A percentile compares a stretch with the other conserved stretches of the same genome.
phyloP scores from a whole-genome alignment of 345 rosid genomes.

The Moricandia moricandioides region DNA sequence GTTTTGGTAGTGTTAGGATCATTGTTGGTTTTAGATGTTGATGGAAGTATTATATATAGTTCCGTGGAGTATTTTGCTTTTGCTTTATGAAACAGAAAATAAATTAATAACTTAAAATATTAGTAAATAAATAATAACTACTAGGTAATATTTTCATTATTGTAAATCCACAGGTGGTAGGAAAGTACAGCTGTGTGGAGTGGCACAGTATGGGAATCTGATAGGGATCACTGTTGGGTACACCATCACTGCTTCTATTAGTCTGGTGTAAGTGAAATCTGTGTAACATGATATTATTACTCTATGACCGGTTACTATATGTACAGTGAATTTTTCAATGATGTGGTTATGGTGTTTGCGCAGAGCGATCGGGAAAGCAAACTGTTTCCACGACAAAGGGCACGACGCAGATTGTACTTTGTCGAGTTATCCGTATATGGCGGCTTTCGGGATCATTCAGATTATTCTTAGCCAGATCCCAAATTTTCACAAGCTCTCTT shows the following conservation, averaged over 20 bases:
- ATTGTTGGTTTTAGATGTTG: slow-evolving; percentile 28
- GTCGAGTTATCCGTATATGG: not conserved
- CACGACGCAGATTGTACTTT: not conserved
- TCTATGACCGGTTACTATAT: not conserved
- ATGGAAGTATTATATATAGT: slow-evolving; percentile 1
- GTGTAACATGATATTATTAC: no score
- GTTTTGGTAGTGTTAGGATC: slow-evolving; percentile 26
- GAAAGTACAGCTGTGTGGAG: slow-evolving; percentile 62
- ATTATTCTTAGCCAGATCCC: not conserved
- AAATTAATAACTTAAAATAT: not conserved
- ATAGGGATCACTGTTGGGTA: no score
- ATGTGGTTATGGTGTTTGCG: not conserved
- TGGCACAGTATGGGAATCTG: no score
- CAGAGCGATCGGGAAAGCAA: not conserved
- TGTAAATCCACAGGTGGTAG: slow-evolving; percentile 46
- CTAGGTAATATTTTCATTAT: not conserved
- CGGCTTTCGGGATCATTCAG: not conserved
- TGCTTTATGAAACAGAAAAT: slow-evolving; percentile 25
- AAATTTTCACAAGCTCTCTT: not conserved
- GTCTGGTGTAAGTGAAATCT: no score
- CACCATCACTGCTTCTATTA: no score
- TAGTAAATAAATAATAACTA: slow-evolving; percentile 10
- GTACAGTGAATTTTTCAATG: not conserved
- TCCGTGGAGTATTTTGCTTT: slow-evolving; percentile 33
- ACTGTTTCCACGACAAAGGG: not conserved